Evolutionary conservation across 2,329 filamentous ascomycete species (phyloP), one percentile per base, ranked within the genome.

Genomic region (Rhytidhysteron rufulum): DNA sequence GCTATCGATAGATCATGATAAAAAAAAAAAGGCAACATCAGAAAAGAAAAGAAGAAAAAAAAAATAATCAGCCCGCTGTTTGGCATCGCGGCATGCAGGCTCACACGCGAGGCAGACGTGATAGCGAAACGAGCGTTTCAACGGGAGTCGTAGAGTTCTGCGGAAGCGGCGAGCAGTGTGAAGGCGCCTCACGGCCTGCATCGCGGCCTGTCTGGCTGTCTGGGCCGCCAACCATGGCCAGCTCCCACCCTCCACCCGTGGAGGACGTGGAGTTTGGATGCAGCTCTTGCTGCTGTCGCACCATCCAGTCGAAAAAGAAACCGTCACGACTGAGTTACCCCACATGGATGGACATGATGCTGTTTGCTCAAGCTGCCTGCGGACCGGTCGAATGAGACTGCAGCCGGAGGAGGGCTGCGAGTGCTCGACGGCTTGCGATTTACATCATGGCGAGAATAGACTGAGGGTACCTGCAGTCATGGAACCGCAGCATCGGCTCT

Each of bases 201-300:
- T 43, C 19, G 37, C 43, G 45, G 44, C n/a, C n/a, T n/a, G n/a
- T n/a, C n/a, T n/a, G n/a, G n/a, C n/a, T n/a, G n/a, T n/a, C n/a
- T n/a, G n/a, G n/a, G n/a, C n/a, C n/a, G n/a, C 49, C 53, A 57
- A 55, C 54, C 45, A 50, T 41, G 37, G 41, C 30, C 20, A 24
- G 43, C 19, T 31, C 40, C 48, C 40, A 43, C 47, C 53, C 50
- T 52, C 47, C 46, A 49, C 44, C 38, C 44, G 43, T 24, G 36
- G 45, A 32, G n/a, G n/a, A n/a, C n/a, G n/a, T n/a, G n/a, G n/a
- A n/a, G n/a, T n/a, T n/a, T n/a, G n/a, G n/a, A n/a, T 49, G 47
- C 29, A 48, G 41, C 39, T 32, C 34, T n/a, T n/a, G n/a, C n/a
- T n/a, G n/a, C n/a, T 51, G 60, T 64, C 58, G 57, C 60, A 64